These are phyloP conservation scores for Marasmius tenuissimus DNA, from an alignment of 1,284 basidiomycete species.

Conservation along the genomic window DNA sequence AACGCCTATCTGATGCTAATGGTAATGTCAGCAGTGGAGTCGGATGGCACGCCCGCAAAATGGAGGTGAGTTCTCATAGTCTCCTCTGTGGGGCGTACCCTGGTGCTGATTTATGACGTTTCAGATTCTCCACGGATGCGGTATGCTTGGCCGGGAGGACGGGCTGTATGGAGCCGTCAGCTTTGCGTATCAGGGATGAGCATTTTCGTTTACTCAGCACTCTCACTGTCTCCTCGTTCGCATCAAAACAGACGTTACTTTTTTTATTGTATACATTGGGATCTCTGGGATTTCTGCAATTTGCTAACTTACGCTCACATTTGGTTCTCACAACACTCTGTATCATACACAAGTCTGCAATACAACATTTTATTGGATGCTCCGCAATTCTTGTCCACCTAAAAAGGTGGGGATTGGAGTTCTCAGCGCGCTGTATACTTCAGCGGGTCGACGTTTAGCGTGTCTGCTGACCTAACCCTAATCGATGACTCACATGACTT, in stretches of 20 bases:
- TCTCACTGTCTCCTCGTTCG: too few relatives aligned
- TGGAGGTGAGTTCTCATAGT: slow-evolving; percentile 72
- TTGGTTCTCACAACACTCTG: too few relatives aligned
- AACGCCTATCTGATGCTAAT: slow-evolving; percentile 75
- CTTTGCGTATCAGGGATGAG: slow-evolving; percentile 85
- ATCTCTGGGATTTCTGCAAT: not conserved
- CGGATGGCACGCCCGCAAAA: slow-evolving; percentile 96
- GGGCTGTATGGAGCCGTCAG: slow-evolving; percentile 93
- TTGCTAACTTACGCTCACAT: not conserved
- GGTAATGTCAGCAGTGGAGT: slow-evolving; percentile 88
- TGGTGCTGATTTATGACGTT: slow-evolving; percentile 10
- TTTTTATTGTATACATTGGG: too few relatives aligned
- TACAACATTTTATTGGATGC: too few relatives aligned
- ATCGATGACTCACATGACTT: not conserved
- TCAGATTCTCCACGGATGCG: slow-evolving; percentile 81
- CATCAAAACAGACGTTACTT: too few relatives aligned
- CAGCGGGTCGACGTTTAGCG: too few relatives aligned
- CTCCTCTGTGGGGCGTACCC: slow-evolving; percentile 1
- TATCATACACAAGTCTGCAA: too few relatives aligned
- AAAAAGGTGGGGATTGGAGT: too few relatives aligned
- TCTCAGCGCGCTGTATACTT: too few relatives aligned
- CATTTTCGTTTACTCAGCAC: not conserved
- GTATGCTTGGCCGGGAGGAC: slow-evolving; percentile 89
- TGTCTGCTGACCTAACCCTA: too few relatives aligned
- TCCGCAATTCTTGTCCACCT: too few relatives aligned